Evolutionary conservation across 1,284 basidiomycete species (phyloP).

Genomic region (Ceratobasidium sp.): DNA sequence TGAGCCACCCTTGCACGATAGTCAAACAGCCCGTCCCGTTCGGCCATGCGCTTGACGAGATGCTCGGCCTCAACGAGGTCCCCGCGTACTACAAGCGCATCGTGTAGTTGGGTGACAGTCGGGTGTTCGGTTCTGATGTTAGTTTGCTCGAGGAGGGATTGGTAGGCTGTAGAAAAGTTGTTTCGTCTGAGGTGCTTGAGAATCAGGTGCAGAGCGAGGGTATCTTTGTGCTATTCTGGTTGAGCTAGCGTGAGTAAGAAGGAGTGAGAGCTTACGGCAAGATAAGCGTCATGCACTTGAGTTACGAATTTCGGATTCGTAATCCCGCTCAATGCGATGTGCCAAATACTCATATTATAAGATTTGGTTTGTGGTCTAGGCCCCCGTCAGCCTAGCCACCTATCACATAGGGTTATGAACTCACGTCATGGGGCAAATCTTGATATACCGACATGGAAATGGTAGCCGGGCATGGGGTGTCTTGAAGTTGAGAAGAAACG

Average conservation of each 20-base stretch:
- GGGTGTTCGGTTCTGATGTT: slow-evolving; percentile 72
- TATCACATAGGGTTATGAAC: not conserved
- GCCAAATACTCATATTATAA: slow-evolving; percentile 81
- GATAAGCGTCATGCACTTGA: slow-evolving; percentile 57
- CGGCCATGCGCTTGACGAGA: slow-evolving; percentile 56
- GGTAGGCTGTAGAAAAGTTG: slow-evolving; percentile 71
- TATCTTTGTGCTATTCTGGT: slow-evolving; percentile 65
- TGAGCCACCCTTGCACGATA: slow-evolving; percentile 49
- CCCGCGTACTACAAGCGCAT: slow-evolving; percentile 69
- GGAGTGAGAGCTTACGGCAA: slow-evolving; percentile 59
- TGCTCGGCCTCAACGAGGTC: slow-evolving; percentile 67
- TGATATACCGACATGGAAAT: slow-evolving; percentile 71
- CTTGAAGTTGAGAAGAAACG: slow-evolving; percentile 61
- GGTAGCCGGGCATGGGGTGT: slow-evolving; percentile 60
- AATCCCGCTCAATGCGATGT: slow-evolving; percentile 66
- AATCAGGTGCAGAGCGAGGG: slow-evolving; percentile 66
- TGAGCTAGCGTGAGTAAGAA: not conserved
- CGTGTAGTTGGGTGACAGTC: slow-evolving; percentile 68
- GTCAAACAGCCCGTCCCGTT: slow-evolving; percentile 63
- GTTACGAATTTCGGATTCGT: slow-evolving; percentile 62
- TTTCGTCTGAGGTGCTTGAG: slow-evolving; percentile 81
- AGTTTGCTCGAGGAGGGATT: slow-evolving; percentile 63
- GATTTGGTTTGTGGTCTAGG: slow-evolving; percentile 68
- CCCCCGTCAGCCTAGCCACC: not conserved
- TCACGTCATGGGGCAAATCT: slow-evolving; percentile 74